Evolutionary conservation across 768 basidiomycete genomes (phyloP).

Genomic region (Trametes villosa): DNA sequence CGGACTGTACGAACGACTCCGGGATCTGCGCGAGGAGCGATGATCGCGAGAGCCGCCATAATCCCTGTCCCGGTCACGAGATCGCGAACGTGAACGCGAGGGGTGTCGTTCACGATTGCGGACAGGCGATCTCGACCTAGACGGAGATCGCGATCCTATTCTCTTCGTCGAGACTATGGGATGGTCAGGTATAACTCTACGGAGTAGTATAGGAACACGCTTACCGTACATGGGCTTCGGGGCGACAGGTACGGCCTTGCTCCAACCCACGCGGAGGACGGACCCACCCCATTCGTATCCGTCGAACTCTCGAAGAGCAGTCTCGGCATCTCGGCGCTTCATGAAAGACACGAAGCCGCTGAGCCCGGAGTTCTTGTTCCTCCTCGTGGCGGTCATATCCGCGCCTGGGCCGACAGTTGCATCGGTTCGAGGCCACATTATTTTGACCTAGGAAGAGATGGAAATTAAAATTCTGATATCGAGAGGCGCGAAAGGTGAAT

Average conservation of each 20-base stretch:
- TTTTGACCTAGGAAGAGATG: constrained; percentile 73
- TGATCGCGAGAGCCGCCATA: constrained; percentile 38
- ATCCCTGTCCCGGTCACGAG: constrained; percentile 41
- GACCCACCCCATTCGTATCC: constrained; percentile 95
- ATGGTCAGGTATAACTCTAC: background rate
- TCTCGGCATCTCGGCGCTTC: constrained; percentile 90
- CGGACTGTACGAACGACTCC: constrained; percentile 42
- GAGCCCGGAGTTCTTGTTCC: constrained; percentile 73
- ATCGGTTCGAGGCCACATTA: constrained; percentile 98
- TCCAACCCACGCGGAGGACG: constrained; percentile 90
- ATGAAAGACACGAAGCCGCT: constrained; percentile 98
- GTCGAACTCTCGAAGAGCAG: constrained; percentile 86
- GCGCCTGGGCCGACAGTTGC: constrained; percentile 66
- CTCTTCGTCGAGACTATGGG: constrained; percentile 1
- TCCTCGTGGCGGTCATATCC: constrained; percentile 74
- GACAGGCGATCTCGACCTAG: constrained; percentile 38
- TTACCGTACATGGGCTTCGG: constrained; percentile 80
- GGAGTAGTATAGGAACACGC: constrained; percentile 17
- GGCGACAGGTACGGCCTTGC: constrained; percentile 92
- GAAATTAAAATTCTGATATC: constrained; percentile 5
- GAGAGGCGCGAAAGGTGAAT: background rate
- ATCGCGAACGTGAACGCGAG: constrained; percentile 50
- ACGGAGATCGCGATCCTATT: constrained; percentile 35
- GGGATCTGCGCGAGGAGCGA: constrained; percentile 40
- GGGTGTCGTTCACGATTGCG: constrained; percentile 40